Evolutionary conservation across 208 protist genomes (phyloP).

Genomic region (Leishmania gerbilli): DNA sequence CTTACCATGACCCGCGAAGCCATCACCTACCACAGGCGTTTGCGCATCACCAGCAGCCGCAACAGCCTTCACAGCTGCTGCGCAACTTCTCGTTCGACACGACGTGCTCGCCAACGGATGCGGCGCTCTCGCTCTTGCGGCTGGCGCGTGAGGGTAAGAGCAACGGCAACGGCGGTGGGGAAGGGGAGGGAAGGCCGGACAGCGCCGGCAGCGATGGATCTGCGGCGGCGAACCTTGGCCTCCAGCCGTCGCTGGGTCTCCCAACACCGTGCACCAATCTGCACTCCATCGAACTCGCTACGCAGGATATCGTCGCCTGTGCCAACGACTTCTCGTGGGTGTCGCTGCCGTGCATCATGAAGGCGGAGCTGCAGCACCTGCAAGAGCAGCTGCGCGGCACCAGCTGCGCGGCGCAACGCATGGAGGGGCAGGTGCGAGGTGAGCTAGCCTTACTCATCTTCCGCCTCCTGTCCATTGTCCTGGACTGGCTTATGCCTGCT

Average conservation of each 20-base stretch:
- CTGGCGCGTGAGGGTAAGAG: slow-evolving; percentile 14
- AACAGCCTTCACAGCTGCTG: slow-evolving; percentile 4
- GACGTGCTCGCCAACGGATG: slow-evolving; percentile 16
- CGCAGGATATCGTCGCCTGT: slow-evolving; percentile 25
- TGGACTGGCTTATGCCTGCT: slow-evolving; percentile 82
- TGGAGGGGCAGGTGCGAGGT: slow-evolving; percentile 59
- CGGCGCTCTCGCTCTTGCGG: slow-evolving; percentile 27
- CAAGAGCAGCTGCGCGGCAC: slow-evolving; percentile 18
- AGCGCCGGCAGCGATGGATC: slow-evolving; percentile 1
- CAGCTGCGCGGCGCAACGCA: slow-evolving; percentile 15
- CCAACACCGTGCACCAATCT: neutral
- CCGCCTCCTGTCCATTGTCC: slow-evolving; percentile 67
- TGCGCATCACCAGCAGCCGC: slow-evolving; percentile 4
- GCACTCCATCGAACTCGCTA: slow-evolving; percentile 10
- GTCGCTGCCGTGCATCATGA: slow-evolving; percentile 27
- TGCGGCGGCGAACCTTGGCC: neutral
- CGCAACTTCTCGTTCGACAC: slow-evolving; percentile 20
- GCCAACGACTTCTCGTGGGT: slow-evolving; percentile 34
- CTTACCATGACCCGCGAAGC: slow-evolving; percentile 9
- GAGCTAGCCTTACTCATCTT: slow-evolving; percentile 80
- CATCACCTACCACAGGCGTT: neutral
- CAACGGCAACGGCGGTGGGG: slow-evolving; percentile 4
- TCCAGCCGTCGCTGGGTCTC: neutral
- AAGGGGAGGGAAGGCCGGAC: neutral
- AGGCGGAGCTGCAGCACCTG: slow-evolving; percentile 33